Evolutionary conservation across 2,329 filamentous ascomycete genomes (phyloP), one percentile per base, ranked within the genome.

Genomic region (Apiospora marii): DNA sequence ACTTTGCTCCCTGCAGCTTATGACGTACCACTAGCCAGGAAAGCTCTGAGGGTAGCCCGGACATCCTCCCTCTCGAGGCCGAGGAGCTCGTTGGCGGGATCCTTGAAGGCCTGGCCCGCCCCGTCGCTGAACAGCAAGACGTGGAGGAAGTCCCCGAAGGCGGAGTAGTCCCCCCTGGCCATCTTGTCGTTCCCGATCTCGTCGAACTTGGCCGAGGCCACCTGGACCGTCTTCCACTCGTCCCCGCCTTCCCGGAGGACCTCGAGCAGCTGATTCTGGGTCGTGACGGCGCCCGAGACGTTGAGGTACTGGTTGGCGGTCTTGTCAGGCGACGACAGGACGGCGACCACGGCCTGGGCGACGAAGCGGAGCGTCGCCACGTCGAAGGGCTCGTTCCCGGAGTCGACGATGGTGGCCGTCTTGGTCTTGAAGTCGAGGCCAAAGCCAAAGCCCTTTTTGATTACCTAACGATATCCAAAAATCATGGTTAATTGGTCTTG

Each of bases 221-320:
- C 72, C 8, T 78, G 80, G 3, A 82, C 84, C 1, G 91, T 82
- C 0, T 83, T 81, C 84, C 86, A 91, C 10, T 41, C 37, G 73
- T 81, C 77, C 58, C 58, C 58, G 2, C 85, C 86, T 72, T 87
- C 85, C 80, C 93, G 88, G 2, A 88, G 81, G 0, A 85, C 78
- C 16, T 81, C 79, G 1, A 92, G 77, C 1, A 93, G 80, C 74
- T 92, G 84, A 24, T 88, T 88, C 80, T 92, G 90, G 1, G 87
- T 86, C 0, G 87, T 85, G 43, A 86, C 86, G 75, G 91, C 89
- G 0, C 87, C 90, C 3, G 88, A 86, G 22, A 92, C 81, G 69
- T 85, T 85, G 43, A 93, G 79, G 78, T 90, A 89, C 73, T 87
- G 84, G 78, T 92, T 92, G 48, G 84, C 85, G 0, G 89, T 91